These are phyloP conservation scores for Fusarium liriodendri DNA, from an alignment of 2,329 filamentous ascomycete genomes.

Conservation along the genomic window DNA sequence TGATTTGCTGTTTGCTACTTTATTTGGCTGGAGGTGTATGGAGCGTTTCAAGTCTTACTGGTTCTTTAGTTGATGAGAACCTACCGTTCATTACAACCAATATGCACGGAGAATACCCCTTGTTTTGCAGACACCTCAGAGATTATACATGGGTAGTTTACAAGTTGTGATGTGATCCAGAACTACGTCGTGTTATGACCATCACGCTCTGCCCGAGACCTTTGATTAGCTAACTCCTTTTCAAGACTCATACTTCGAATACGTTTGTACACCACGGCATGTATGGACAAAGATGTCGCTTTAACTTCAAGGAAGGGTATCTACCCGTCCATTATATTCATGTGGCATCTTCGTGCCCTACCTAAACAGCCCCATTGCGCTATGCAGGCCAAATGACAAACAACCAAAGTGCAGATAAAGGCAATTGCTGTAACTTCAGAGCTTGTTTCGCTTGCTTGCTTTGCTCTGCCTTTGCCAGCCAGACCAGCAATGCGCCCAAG, in stretches of 20 bases:
- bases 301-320: slow-evolving; percentile 2
- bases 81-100: neutral
- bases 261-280: neutral
- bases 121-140: neutral
- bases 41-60: neutral
- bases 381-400: slow-evolving; percentile 11
- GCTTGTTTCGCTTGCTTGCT: slow-evolving; percentile 14
- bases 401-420: slow-evolving; percentile 21
- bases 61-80: neutral
- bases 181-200: neutral
- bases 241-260: neutral
- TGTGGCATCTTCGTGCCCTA: slow-evolving; percentile 18
- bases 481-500: slow-evolving; percentile 10
- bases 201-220: neutral
- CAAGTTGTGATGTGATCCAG: neutral
- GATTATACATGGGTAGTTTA: neutral
- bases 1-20: neutral
- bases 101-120: neutral
- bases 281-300: neutral
- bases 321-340: slow-evolving; percentile 13
- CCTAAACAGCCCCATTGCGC: slow-evolving; percentile 8
- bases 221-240: neutral
- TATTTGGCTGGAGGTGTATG: neutral
- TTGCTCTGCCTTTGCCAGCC: slow-evolving; percentile 9
- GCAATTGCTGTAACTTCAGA: slow-evolving; percentile 29